Base-by-base conservation (phyloP, 2,329 filamentous ascomycete species). In the Colletotrichum godetiae region DNA sequence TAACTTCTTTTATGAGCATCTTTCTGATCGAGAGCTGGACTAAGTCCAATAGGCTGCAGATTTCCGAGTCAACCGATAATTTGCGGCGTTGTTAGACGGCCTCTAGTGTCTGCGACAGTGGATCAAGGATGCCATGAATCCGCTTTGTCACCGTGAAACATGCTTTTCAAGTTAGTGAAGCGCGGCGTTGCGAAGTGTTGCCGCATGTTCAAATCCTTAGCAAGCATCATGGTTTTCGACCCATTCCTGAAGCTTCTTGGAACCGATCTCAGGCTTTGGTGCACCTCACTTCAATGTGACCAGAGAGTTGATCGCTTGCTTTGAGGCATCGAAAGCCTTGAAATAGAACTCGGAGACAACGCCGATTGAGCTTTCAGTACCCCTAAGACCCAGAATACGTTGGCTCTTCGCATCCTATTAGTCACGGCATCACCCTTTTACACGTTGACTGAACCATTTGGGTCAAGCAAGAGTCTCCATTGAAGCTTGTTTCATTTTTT, bases 331-430 rank as follows among this genome's bases (percentile, higher is more conserved):
- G 42, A 83, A 84, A 2, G 83, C 85, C 68, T 81, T 79, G 76
- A 85, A 82, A 61, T 79, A 78, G 72, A 84, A 83, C 24, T 79
- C 78, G 6, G 79, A 76, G 8, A 84, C 82, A 60, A 86, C 79
- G 31, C 83, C 84, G 2, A 29, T 29, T 4, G 27, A 3, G 27
- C 27, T 29, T 29, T 29, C 27, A 29, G 27, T 4, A 29, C 27
- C 27, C 27, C 27, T 29, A 29, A 29, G 27, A 4, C 27, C 27
- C 27, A 29, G 27, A 5, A 29, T 29, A 29, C 5, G 27, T 29
- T 29, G 27, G 27, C 27, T 29, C 27, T 29, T 29, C 27, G 27
- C 27, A 4, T 29, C 27, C 27, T 29, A 4, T 3, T 29, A 29
- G 27, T 29, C 27, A 29, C 5, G 27, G 27, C 27, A 29, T 29